These are phyloP conservation scores for Camellia oleifera DNA, from an alignment of 179 eudicot genomes.

Conservation along the genomic window DNA sequence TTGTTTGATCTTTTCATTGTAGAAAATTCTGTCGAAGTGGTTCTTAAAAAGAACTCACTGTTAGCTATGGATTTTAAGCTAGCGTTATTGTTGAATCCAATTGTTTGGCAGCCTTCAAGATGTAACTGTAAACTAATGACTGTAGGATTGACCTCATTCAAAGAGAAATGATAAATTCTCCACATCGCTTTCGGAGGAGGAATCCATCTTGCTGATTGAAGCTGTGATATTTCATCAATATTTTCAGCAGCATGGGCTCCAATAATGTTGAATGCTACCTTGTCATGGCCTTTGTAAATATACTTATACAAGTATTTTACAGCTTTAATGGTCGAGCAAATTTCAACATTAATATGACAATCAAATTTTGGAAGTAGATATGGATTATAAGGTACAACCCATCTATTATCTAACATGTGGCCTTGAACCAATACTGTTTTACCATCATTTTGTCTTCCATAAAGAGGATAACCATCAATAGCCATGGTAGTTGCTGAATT, in stretches of 20 bases:
- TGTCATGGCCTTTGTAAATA: too few relatives aligned
- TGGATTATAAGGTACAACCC: too few relatives aligned
- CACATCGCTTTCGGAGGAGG: neutral
- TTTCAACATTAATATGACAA: too few relatives aligned
- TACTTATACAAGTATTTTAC: too few relatives aligned
- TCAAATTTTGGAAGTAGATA: too few relatives aligned
- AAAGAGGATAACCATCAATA: neutral
- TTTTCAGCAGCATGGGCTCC: too few relatives aligned
- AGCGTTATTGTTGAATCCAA: neutral
- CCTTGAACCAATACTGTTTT: neutral
- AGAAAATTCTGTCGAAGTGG: slow-evolving; percentile 9
- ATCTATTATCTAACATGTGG: too few relatives aligned
- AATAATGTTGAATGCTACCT: too few relatives aligned
- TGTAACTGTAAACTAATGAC: neutral
- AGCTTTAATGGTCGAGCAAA: too few relatives aligned
- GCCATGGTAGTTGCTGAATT: too few relatives aligned
- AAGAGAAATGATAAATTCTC: slow-evolving; percentile 21
- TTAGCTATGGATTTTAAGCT: neutral
- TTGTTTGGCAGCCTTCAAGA: neutral
- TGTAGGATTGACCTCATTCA: slow-evolving; percentile 11
- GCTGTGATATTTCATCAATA: slow-evolving; percentile 22
- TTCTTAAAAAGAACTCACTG: neutral
- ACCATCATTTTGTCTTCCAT: neutral
- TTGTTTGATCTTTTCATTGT: neutral
- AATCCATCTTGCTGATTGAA: slow-evolving; percentile 13